Base-by-base conservation (phyloP, 257 asterid genomes). In the Verbascum thapsus region DNA sequence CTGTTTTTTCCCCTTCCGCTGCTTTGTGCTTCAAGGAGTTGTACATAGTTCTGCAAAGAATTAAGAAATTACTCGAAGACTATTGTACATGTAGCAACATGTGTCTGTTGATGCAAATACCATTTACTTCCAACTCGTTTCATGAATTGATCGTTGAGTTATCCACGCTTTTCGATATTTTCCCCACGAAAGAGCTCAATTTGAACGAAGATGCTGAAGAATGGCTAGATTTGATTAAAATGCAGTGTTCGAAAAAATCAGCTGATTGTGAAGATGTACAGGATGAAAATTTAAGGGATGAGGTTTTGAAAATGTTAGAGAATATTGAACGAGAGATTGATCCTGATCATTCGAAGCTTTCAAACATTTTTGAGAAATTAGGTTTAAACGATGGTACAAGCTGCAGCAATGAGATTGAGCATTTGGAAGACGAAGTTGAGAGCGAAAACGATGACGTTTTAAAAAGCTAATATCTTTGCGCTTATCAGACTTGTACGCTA, bases 401-500 rank as follows among this genome's bases (percentile, higher is more conserved):
- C 39, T 92, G 89, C 79, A 70, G 74, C 57, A 69, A 47, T 17
- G 97, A 92, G 72, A 92, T 92, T 52, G 95, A 88, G 71, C 70
- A 74, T 47, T 75, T 92, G 32, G 94, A 88, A 58, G 95, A 83
- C 8, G 94, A 88, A 48, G 74, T 80, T 17, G 83, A 76, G 70
- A 81, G 67, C 49, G 96, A 83, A 44, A 71, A 63, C 11, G 96
- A 87, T 42, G 92, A 79, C 56, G 77, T 69, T 45, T 67, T 78
- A 1, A n/a, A 85, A 80, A 64, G 85, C 88, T 37, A 86, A 80
- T 7, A 55, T 77, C 9, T 56, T 83, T 19, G 91, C 96, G 13
- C 73, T 92, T 45, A 83, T 85, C 47, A 94, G 98, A 1, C 82
- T 92, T 8, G 96, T 92, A 0, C 87, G 98, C 4, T 92, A 92